phyloP scores from a whole-genome alignment of 495 filamentous ascomycete species.

The Cladorrhinum samala region DNA sequence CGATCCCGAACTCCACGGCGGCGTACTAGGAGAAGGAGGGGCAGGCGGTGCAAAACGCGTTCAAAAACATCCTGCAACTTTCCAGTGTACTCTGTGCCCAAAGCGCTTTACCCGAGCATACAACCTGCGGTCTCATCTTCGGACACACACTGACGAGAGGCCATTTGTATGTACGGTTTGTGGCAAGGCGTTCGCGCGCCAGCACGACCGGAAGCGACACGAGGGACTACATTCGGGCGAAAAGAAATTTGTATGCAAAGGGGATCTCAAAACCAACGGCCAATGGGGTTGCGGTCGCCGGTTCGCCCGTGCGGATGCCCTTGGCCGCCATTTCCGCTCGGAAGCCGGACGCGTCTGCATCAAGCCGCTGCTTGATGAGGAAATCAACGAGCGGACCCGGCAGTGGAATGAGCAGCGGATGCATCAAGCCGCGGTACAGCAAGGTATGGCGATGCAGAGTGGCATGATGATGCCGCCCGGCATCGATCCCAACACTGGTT shows the following conservation, averaged over 20 bases:
- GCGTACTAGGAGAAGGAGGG: constrained; percentile 36
- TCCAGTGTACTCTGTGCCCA: constrained; percentile 78
- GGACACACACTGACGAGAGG: constrained; percentile 87
- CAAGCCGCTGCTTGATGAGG: constrained; percentile 87
- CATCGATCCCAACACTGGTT: constrained; percentile 39
- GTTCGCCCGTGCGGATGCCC: constrained; percentile 90
- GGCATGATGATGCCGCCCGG: constrained; percentile 36
- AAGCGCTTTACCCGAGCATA: constrained; percentile 87
- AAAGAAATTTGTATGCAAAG: constrained; percentile 95
- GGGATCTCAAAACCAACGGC: constrained; percentile 72
- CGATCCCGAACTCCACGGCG: constrained; percentile 71
- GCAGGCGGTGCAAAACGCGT: constrained; percentile 61
- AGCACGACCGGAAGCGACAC: constrained; percentile 87
- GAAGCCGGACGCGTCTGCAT: constrained; percentile 96
- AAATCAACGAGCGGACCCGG: constrained; percentile 69
- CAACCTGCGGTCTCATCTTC: constrained; percentile 84
- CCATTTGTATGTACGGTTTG: constrained; percentile 95
- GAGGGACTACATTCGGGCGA: constrained; percentile 87
- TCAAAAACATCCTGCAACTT: constrained; percentile 93
- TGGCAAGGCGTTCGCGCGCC: constrained; percentile 92
- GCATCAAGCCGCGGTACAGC: constrained; percentile 48
- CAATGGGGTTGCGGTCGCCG: constrained; percentile 90
- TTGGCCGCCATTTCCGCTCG: constrained; percentile 93
- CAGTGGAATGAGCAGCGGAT: constrained; percentile 59
- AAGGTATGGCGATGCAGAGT: constrained; percentile 39